Conservation (phyloP, 78 protist species). For the Guillardia theta region DNA sequence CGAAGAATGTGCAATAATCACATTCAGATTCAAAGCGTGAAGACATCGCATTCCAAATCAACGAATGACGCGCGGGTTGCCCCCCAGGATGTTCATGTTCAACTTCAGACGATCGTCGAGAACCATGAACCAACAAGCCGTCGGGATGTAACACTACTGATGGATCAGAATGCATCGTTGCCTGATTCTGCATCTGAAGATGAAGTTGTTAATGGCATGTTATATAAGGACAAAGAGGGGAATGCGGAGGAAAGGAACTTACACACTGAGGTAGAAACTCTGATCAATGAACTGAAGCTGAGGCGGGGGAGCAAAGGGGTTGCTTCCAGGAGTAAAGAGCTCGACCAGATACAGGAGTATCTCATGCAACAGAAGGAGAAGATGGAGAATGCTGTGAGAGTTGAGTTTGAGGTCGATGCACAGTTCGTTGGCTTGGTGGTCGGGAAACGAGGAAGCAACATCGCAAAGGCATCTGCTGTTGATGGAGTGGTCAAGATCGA, state of each 20-base stretch:
- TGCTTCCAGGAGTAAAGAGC: background rate
- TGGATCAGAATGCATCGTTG: too few relatives aligned
- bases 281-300: background rate
- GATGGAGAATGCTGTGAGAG: background rate
- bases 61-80: too few relatives aligned
- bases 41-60: too few relatives aligned
- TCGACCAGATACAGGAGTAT: background rate
- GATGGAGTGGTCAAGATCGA: background rate
- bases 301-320: background rate
- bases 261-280: background rate
- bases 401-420: background rate
- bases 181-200: background rate
- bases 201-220: background rate
- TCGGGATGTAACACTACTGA: too few relatives aligned
- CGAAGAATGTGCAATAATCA: background rate
- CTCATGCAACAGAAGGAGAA: background rate
- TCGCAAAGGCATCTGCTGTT: background rate
- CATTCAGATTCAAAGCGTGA: too few relatives aligned
- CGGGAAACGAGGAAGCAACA: background rate
- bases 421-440: background rate
- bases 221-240: background rate
- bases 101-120: background rate
- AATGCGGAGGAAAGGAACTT: background rate
- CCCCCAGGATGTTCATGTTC: too few relatives aligned
- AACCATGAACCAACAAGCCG: too few relatives aligned